A percentile compares a stretch with the other conserved stretches of the same genome.
Evolutionary conservation across 345 rosid genomes (phyloP).

Genomic region (Toxicodendron radicans): DNA sequence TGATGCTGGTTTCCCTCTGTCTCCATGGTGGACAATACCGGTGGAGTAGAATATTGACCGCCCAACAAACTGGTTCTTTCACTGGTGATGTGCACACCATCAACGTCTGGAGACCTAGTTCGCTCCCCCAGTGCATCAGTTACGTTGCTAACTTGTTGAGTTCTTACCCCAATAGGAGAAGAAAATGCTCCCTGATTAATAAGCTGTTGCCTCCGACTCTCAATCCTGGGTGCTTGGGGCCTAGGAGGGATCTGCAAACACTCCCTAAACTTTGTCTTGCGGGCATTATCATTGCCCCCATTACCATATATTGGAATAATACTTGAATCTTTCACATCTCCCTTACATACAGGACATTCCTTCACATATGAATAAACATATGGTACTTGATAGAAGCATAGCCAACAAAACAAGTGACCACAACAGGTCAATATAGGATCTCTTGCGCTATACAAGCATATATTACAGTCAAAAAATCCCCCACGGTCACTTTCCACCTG

Average conservation of each 20-base stretch:
- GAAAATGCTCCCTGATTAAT: slow-evolving; percentile 29
- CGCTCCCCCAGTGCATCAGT: slow-evolving; percentile 33
- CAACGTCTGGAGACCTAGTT: slow-evolving; percentile 30
- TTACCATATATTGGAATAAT: slow-evolving; percentile 63
- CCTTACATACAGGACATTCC: slow-evolving; percentile 51
- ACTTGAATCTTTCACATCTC: slow-evolving; percentile 44
- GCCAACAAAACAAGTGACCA: slow-evolving; percentile 79
- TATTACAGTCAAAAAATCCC: slow-evolving; percentile 49
- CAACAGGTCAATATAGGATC: slow-evolving; percentile 65
- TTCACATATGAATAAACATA: slow-evolving; percentile 38
- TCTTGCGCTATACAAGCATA: slow-evolving; percentile 52
- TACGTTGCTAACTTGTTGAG: slow-evolving; percentile 37
- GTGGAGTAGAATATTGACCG: slow-evolving; percentile 6
- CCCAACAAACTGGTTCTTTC: slow-evolving; percentile 21
- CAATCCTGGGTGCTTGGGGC: slow-evolving; percentile 54
- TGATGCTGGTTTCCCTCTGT: slow-evolving; percentile 15
- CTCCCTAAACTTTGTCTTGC: slow-evolving; percentile 33
- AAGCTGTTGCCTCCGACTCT: slow-evolving; percentile 50
- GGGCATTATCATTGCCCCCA: slow-evolving; percentile 24
- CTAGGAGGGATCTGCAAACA: slow-evolving; percentile 49
- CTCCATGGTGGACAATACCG: slow-evolving; percentile 2
- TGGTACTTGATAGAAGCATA: slow-evolving; percentile 56
- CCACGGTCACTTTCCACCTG: slow-evolving; percentile 26
- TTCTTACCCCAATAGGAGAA: slow-evolving; percentile 34
- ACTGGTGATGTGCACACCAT: slow-evolving; percentile 13